These are phyloP conservation scores for Dioscorea cayenensis DNA, from an alignment of 116 monocot genomes.

Conservation along the genomic window DNA sequence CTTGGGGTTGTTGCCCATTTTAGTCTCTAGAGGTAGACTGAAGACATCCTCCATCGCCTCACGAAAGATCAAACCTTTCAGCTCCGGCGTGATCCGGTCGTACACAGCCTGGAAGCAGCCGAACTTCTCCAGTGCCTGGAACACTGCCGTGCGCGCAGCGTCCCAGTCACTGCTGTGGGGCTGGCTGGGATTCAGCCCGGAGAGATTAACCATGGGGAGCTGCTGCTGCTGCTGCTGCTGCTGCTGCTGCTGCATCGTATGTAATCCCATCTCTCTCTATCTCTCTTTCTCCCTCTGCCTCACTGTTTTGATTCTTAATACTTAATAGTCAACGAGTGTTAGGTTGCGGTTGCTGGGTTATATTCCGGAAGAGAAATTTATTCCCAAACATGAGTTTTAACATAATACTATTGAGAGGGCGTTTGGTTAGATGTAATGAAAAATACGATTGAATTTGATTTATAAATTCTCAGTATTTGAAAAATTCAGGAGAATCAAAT, in stretches of 20 bases:
- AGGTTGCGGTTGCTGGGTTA: no score
- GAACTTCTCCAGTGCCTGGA: constrained; percentile 13
- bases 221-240: constrained; percentile 13
- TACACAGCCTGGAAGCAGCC: constrained; percentile 48
- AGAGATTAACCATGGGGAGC: constrained; percentile 16
- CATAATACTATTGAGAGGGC: no score
- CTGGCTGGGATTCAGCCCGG: constrained; percentile 5
- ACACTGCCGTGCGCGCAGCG: constrained; percentile 13
- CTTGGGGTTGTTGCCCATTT: constrained; percentile 19
- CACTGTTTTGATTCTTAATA: no score
- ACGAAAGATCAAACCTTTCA: constrained; percentile 12
- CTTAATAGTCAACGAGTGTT: no score
- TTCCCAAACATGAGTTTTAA: no score
- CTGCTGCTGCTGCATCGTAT: constrained; percentile 23
- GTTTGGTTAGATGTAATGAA: no score
- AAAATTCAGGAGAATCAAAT: no score
- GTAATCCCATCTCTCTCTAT: constrained; percentile 3
- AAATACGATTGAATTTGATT: no score
- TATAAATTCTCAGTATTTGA: no score
- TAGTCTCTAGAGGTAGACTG: constrained; percentile 36
- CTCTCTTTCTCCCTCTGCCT: no score
- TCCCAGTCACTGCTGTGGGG: constrained; percentile 12
- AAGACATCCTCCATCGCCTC: constrained; percentile 23
- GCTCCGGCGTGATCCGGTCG: constrained; percentile 20
- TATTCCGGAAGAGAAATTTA: no score